Evolutionary conservation across 352 stramenopile genomes (phyloP).

Genomic region (Globisporangium solare): DNA sequence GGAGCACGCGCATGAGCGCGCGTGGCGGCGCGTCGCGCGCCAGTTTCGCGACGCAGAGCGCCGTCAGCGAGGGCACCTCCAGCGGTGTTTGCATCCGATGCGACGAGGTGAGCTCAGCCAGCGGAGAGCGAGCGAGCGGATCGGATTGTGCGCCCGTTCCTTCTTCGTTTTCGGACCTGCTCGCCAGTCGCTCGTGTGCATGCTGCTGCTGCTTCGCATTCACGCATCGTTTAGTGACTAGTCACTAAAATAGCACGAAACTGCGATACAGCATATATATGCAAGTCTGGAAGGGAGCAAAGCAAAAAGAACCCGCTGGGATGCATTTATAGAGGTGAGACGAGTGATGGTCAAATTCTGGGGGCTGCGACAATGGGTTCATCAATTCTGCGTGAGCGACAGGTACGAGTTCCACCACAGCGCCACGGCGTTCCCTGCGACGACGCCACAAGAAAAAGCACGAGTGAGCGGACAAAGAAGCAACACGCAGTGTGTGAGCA

Average conservation of each 20-base stretch:
- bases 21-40: slow-evolving; percentile 48
- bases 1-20: slow-evolving; percentile 49
- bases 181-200: slow-evolving; percentile 3
- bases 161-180: slow-evolving; percentile 1
- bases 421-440: slow-evolving; percentile 55
- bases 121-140: too few relatives aligned
- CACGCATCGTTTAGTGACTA: too few relatives aligned
- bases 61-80: slow-evolving; percentile 40
- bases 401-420: slow-evolving; percentile 83
- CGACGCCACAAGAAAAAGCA: slow-evolving; percentile 4
- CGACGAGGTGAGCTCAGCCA: neutral
- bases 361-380: slow-evolving; percentile 1
- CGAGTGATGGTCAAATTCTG: slow-evolving; percentile 8
- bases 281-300: neutral
- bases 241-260: too few relatives aligned
- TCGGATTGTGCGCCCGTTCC: neutral
- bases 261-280: neutral
- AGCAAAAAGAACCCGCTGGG: slow-evolving; percentile 6
- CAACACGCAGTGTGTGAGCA: neutral
- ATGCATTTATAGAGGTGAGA: slow-evolving; percentile 4
- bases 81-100: neutral
- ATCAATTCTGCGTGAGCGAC: slow-evolving; percentile 58
- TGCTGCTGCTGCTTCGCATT: neutral
- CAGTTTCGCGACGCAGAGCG: slow-evolving; percentile 58
- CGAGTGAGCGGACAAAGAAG: neutral